Base-by-base conservation (phyloP, 306 rosid species). In the Quercus dentata region DNA sequence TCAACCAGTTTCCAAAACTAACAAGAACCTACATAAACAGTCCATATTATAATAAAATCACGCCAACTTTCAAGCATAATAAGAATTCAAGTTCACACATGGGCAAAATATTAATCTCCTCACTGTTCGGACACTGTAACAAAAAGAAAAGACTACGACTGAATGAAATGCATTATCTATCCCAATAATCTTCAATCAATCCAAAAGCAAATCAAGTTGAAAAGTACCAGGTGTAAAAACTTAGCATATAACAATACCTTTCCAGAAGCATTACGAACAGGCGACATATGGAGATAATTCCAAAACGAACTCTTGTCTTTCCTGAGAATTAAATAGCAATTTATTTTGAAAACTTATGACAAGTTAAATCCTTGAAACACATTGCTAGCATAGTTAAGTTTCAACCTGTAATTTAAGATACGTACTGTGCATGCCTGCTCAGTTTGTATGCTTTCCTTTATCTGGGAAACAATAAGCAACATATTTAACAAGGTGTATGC, bases 401-500 rank as follows among this genome's bases (percentile, higher is more conserved):
- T 90, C 61, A 87, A 96, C 99, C 99, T 96, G 98, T 93, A 96
- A 90, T 90, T 96, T 92, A 96, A 90, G 82, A 93, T 88, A 87
- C 89, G 94, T 83, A 92, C 95, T 78, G 99, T 93, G 89, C 98
- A 89, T 74, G 95, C 88, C 85, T 80, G 91, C 73, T 90, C 89
- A 65, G 74, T 52, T 81, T 78, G 81, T 84, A 96, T 73, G 86
- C 91, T 89, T 80, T 93, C 97, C 87, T 87, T 86, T 81, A 96
- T 89, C 99, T 96, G 91, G 44, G 80, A 44, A 83, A 79, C 82
- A 82, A 71, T 27, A 52, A 75, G 74, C 49, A 73, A 81, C 58
- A 54, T 46, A 70, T 69, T 49, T 35, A 70, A 74, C 38, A 65
- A 75, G 67, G 69, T 79, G 67, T 74, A 68, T 33, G 46, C 55